Evolutionary conservation across 495 filamentous ascomycete genomes (phyloP).

Genomic region (Glonium stellatum): DNA sequence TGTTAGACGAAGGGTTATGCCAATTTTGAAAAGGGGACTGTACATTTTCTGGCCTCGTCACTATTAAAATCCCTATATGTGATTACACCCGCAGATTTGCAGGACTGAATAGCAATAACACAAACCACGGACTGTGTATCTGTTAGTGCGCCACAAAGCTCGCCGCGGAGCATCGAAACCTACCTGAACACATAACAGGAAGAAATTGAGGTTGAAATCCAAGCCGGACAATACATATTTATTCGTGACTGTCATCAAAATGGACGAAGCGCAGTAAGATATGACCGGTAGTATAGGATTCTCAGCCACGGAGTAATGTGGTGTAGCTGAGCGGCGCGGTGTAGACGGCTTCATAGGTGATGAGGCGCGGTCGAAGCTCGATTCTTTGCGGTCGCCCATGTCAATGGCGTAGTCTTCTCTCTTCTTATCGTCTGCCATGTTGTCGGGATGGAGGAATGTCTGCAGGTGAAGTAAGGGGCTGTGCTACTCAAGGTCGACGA

Average conservation of each 20-base stretch:
- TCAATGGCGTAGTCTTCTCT: slow-evolving; percentile 47
- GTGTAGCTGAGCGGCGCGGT: slow-evolving; percentile 32
- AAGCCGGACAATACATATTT: slow-evolving; percentile 92
- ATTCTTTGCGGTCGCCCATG: slow-evolving; percentile 52
- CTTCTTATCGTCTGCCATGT: slow-evolving; percentile 77
- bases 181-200: slow-evolving; percentile 90
- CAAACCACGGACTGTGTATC: slow-evolving; percentile 73
- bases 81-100: slow-evolving; percentile 78
- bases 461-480: slow-evolving; percentile 14
- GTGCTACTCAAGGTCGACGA: neutral
- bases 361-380: slow-evolving; percentile 39
- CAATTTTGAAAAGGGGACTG: slow-evolving; percentile 26
- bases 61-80: slow-evolving; percentile 84
- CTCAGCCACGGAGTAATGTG: slow-evolving; percentile 44
- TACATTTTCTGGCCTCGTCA: slow-evolving; percentile 89
- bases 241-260: slow-evolving; percentile 98
- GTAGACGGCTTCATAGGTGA: slow-evolving; percentile 35
- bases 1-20: neutral
- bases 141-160: slow-evolving; percentile 13
- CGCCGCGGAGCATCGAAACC: slow-evolving; percentile 22
- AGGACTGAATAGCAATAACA: slow-evolving; percentile 75
- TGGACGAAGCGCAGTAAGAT: slow-evolving; percentile 88
- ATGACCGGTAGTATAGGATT: slow-evolving; percentile 75
- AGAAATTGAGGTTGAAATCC: slow-evolving; percentile 94
- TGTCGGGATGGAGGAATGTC: slow-evolving; percentile 11